phyloP scores from a whole-genome alignment of 768 basidiomycete genomes.

The Xanthoconium stramineum region DNA sequence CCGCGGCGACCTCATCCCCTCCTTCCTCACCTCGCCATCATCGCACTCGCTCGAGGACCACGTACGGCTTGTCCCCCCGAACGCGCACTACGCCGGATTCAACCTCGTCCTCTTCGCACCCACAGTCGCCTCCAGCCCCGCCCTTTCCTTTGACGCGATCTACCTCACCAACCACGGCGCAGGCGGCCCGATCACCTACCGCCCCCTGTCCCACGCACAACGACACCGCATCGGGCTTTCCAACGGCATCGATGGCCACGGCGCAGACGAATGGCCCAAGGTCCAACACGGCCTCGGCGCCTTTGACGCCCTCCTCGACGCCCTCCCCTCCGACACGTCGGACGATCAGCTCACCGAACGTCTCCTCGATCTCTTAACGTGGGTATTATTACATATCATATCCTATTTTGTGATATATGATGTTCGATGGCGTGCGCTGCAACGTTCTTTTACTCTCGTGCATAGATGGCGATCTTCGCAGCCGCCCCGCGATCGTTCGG shows the following conservation, averaged over 20 bases:
- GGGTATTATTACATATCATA: conserved; percentile 33
- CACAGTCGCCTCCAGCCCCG: conserved; percentile 33
- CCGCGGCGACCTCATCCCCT: conserved; percentile 64
- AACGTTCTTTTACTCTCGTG: background rate
- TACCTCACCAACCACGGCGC: conserved; percentile 72
- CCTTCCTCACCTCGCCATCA: conserved; percentile 59
- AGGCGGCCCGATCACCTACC: conserved; percentile 54
- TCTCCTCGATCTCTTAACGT: conserved; percentile 70
- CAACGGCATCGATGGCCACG: conserved; percentile 69
- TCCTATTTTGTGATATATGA: background rate
- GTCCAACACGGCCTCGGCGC: conserved; percentile 53
- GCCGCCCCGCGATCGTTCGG: conserved; percentile 47
- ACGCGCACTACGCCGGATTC: conserved; percentile 71
- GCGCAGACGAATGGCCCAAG: conserved; percentile 70
- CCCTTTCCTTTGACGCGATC: conserved; percentile 48
- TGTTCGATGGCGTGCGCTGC: background rate
- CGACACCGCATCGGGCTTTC: conserved; percentile 59
- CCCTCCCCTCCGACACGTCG: conserved; percentile 33
- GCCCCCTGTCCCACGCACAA: conserved; percentile 51
- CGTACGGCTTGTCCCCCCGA: conserved; percentile 44
- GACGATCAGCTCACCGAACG: conserved; percentile 54
- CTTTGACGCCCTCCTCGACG: conserved; percentile 43
- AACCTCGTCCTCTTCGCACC: conserved; percentile 67
- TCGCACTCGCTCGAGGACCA: conserved; percentile 47
- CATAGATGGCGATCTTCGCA: conserved; percentile 30